These are phyloP conservation scores for Thermomyces lanuginosus DNA, from an alignment of 2,329 filamentous ascomycete species.

Conservation along the genomic window DNA sequence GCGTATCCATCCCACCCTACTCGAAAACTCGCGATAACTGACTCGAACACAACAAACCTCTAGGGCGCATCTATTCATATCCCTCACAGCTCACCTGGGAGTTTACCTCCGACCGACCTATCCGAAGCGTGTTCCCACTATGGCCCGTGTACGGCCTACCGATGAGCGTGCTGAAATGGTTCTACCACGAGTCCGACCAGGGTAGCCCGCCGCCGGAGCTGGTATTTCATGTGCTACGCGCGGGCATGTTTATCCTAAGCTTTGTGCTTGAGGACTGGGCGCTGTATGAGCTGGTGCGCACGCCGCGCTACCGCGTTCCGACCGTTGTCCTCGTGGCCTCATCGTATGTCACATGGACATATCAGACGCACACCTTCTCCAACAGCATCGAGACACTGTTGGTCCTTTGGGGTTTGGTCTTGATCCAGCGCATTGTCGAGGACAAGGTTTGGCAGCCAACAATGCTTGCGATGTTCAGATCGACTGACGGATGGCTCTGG, in stretches of 20 bases:
- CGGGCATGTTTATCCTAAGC: constrained; percentile 85
- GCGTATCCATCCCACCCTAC: neutral
- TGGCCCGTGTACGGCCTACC: constrained; percentile 91
- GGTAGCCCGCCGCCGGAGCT: constrained; percentile 60
- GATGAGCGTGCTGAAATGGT: constrained; percentile 81
- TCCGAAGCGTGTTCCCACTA: constrained; percentile 90
- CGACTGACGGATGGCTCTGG: constrained; percentile 5
- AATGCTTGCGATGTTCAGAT: neutral
- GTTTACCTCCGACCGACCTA: constrained; percentile 72
- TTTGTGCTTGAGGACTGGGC: constrained; percentile 98
- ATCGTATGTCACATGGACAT: constrained; percentile 97
- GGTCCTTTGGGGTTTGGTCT: constrained; percentile 81
- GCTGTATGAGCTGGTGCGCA: constrained; percentile 73
- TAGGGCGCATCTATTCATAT: constrained; percentile 85
- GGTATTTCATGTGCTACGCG: constrained; percentile 76
- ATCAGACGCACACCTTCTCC: constrained; percentile 95
- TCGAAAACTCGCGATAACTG: neutral
- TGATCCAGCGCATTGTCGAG: constrained; percentile 72
- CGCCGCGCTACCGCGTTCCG: constrained; percentile 51
- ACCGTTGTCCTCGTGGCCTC: constrained; percentile 78
- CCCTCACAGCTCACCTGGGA: constrained; percentile 88
- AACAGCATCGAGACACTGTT: constrained; percentile 91
- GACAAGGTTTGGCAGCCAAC: constrained; percentile 44
- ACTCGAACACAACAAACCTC: neutral
- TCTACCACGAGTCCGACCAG: constrained; percentile 70